Evolutionary conservation across 352 stramenopile species (phyloP).

Genomic region (Phytophthora chlamydospora): DNA sequence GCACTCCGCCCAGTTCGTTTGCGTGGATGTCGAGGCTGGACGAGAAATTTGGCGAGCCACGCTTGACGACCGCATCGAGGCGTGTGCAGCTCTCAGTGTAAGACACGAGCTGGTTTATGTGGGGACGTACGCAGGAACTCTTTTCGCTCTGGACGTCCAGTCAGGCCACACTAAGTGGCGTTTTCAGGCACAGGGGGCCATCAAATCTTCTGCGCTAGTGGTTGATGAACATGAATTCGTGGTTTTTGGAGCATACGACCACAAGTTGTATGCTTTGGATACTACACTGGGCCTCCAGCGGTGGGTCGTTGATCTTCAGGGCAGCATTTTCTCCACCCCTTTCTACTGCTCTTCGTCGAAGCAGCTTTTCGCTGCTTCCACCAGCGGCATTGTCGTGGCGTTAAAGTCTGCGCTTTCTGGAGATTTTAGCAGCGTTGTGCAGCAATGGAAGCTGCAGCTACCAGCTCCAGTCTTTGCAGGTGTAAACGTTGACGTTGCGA

Average conservation of each 20-base stretch:
- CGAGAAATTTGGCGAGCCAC: conserved; percentile 39
- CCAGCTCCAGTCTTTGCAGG: conserved; percentile 64
- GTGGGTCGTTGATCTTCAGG: conserved; percentile 40
- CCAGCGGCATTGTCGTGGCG: conserved; percentile 39
- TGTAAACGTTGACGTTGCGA: conserved; percentile 28
- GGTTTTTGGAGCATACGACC: conserved; percentile 58
- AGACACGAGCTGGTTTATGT: conserved; percentile 44
- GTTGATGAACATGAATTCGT: conserved; percentile 50
- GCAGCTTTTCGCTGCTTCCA: conserved; percentile 49
- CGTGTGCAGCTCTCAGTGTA: conserved; percentile 46
- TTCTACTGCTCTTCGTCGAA: conserved; percentile 24
- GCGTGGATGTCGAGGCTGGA: conserved; percentile 41
- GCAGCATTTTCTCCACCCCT: conserved; percentile 61
- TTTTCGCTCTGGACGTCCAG: conserved; percentile 51
- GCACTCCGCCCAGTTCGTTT: conserved; percentile 52
- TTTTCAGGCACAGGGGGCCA: conserved; percentile 42
- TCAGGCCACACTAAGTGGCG: conserved; percentile 39
- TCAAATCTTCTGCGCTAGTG: conserved; percentile 60
- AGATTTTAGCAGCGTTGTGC: conserved; percentile 7
- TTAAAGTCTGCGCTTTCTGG: conserved; percentile 10
- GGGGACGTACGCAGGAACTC: conserved; percentile 54
- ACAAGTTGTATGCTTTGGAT: conserved; percentile 49
- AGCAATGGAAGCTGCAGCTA: conserved; percentile 37
- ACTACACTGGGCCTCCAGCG: conserved; percentile 15
- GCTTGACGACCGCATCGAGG: conserved; percentile 71